phyloP scores from a whole-genome alignment of 495 filamentous ascomycete species.

The Mytilinidion resinicola region DNA sequence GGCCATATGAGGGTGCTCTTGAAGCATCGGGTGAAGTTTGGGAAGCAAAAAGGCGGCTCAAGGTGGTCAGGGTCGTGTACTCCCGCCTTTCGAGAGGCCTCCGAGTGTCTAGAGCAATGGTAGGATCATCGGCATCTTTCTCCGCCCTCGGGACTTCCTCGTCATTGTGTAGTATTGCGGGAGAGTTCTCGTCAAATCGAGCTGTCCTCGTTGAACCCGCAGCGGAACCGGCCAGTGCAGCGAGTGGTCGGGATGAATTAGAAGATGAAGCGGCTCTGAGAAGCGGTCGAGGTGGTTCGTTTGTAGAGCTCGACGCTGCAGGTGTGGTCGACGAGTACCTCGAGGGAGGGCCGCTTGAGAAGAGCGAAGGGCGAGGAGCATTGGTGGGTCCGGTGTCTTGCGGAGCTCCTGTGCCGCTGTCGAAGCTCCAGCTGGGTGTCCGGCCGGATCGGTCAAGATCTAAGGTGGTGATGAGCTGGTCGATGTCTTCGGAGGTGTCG shows the following conservation, averaged over 20 bases:
- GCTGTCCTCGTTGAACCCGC: conserved; percentile 12
- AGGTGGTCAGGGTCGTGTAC: conserved; percentile 31
- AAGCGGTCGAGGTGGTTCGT: neutral
- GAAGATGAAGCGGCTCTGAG: neutral
- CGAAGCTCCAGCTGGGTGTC: conserved; percentile 12
- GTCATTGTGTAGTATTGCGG: neutral
- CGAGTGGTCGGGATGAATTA: conserved; percentile 18
- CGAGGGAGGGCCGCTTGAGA: conserved; percentile 35
- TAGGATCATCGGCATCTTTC: conserved; percentile 42
- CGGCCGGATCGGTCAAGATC: neutral
- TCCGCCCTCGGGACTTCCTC: conserved; percentile 29
- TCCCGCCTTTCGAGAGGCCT: conserved; percentile 17
- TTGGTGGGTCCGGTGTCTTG: conserved; percentile 16
- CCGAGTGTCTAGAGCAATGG: conserved; percentile 27
- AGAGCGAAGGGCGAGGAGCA: conserved; percentile 35
- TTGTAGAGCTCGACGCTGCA: neutral
- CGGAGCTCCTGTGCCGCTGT: conserved; percentile 2
- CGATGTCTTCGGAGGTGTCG: neutral
- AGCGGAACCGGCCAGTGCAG: conserved; percentile 11
- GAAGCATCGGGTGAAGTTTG: conserved; percentile 24
- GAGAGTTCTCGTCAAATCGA: conserved; percentile 2
- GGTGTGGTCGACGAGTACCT: neutral
- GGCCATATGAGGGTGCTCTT: conserved; percentile 30
- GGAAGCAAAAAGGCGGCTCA: conserved; percentile 34
- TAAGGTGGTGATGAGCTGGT: neutral